Evolutionary conservation across 1,139 yeast species (phyloP).

Genomic region (Taphrina communis): DNA sequence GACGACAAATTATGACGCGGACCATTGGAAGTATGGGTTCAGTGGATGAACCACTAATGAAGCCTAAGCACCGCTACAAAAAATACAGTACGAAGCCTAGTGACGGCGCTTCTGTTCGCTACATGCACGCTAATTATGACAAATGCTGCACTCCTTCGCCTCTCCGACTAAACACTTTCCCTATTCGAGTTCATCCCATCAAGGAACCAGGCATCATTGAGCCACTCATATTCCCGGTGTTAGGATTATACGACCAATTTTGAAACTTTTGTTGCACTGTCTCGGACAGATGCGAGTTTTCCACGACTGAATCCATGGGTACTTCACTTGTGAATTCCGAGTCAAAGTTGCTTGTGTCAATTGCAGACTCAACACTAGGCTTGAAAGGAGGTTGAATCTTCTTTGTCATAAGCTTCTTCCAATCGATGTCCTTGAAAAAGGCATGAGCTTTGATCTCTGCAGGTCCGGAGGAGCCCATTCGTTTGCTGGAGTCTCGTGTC

Average conservation of each 20-base stretch:
- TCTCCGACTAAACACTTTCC: neutral
- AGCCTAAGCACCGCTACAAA: neutral
- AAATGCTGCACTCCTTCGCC: neutral
- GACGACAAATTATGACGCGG: constrained; percentile 59
- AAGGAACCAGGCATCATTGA: constrained; percentile 30
- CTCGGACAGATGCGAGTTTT: constrained; percentile 75
- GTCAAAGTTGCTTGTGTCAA: constrained; percentile 73
- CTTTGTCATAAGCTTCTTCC: constrained; percentile 82
- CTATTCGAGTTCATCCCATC: constrained; percentile 4
- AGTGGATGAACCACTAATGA: constrained; percentile 1
- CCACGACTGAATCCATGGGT: constrained; percentile 95
- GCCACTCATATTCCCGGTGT: constrained; percentile 19
- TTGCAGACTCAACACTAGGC: constrained; percentile 84
- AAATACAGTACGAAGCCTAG: neutral
- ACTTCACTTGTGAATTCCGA: constrained; percentile 89
- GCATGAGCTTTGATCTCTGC: constrained; percentile 82
- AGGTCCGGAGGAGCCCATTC: constrained; percentile 83
- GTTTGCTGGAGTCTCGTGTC: constrained; percentile 80
- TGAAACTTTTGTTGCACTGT: constrained; percentile 96
- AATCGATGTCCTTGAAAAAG: constrained; percentile 81
- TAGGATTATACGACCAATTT: constrained; percentile 65
- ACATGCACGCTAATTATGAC: constrained; percentile 9
- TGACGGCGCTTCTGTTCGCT: neutral
- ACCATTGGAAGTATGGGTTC: constrained; percentile 44
- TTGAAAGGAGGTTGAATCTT: constrained; percentile 95